Evolutionary conservation across 371 early-diverging fungal genomes (phyloP).

Genomic region (Nosema muscidifuracis): DNA sequence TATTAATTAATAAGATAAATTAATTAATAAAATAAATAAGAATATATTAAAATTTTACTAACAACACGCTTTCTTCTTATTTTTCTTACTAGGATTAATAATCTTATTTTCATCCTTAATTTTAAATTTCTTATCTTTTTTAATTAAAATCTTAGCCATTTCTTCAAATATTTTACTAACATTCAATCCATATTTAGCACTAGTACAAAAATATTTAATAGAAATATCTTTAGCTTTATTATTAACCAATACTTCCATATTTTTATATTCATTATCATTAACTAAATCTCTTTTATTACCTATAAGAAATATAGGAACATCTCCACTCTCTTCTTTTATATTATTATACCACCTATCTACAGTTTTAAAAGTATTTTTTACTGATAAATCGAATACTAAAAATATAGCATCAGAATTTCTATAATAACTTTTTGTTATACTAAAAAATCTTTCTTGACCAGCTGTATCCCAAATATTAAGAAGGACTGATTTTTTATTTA

Average conservation of each 20-base stretch:
- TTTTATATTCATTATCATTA: slow-evolving; percentile 30
- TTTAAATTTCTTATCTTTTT: slow-evolving; percentile 12
- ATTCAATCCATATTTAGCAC: slow-evolving; percentile 80
- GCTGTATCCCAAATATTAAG: slow-evolving; percentile 98
- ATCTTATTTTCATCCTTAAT: background rate
- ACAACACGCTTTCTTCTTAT: slow-evolving; percentile 63
- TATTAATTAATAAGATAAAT: too few species aligned
- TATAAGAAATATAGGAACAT: slow-evolving; percentile 93
- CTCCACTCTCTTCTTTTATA: slow-evolving; percentile 84
- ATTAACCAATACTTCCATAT: slow-evolving; percentile 77
- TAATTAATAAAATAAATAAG: too few species aligned
- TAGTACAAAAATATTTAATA: slow-evolving; percentile 78
- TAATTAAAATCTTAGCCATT: slow-evolving; percentile 61
- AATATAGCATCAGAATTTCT: slow-evolving; percentile 96
- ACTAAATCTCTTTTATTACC: slow-evolving; percentile 96
- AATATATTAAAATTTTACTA: too few species aligned
- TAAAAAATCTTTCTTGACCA: slow-evolving; percentile 65
- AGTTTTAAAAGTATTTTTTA: slow-evolving; percentile 81
- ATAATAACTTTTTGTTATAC: slow-evolving; percentile 72
- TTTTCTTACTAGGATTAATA: background rate
- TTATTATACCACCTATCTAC: slow-evolving; percentile 86
- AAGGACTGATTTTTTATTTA: slow-evolving; percentile 87
- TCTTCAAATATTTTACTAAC: slow-evolving; percentile 67
- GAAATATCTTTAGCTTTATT: slow-evolving; percentile 73
- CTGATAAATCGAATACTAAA: slow-evolving; percentile 94